Conservation (phyloP, 805 yeast species). For the Metschnikowia hibisci region DNA sequence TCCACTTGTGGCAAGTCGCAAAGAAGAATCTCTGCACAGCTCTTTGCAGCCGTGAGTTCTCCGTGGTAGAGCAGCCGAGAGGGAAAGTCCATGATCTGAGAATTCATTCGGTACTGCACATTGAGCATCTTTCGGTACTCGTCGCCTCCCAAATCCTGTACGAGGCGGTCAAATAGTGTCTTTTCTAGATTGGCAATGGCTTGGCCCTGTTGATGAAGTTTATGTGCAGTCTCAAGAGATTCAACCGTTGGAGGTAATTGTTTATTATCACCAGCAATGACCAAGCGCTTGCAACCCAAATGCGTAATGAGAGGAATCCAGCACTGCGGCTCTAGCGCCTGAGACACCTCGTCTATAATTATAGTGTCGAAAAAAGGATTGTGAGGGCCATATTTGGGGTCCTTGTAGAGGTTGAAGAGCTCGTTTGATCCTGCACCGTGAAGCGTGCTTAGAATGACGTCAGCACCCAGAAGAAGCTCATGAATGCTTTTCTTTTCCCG, state of each 20-base stretch:
- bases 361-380: conserved; percentile 64
- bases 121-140: conserved; percentile 56
- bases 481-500: conserved; percentile 63
- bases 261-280: conserved; percentile 89
- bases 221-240: conserved; percentile 30
- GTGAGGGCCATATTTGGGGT: conserved; percentile 19
- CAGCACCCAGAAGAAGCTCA: conserved; percentile 55
- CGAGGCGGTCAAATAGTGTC: conserved; percentile 80
- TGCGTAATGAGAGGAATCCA: conserved; percentile 88
- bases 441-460: conserved; percentile 75
- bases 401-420: conserved; percentile 49
- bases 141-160: conserved; percentile 41
- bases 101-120: conserved; percentile 86
- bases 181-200: conserved; percentile 48
- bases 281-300: conserved; percentile 49
- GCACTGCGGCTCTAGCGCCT: conserved; percentile 89
- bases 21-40: conserved; percentile 52
- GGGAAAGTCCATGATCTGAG: conserved; percentile 69
- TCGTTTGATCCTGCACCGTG: conserved; percentile 85
- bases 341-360: conserved; percentile 94
- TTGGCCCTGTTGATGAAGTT: conserved; percentile 15
- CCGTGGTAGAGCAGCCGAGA: conserved; percentile 63
- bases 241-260: conserved; percentile 92
- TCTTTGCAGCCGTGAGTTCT: conserved; percentile 55
- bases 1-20: conserved; percentile 46